Percentiles rank a stretch among this genome's conserved stretches.
phyloP scores from a whole-genome alignment of 768 basidiomycete species.

The Naganishia onofrii region DNA sequence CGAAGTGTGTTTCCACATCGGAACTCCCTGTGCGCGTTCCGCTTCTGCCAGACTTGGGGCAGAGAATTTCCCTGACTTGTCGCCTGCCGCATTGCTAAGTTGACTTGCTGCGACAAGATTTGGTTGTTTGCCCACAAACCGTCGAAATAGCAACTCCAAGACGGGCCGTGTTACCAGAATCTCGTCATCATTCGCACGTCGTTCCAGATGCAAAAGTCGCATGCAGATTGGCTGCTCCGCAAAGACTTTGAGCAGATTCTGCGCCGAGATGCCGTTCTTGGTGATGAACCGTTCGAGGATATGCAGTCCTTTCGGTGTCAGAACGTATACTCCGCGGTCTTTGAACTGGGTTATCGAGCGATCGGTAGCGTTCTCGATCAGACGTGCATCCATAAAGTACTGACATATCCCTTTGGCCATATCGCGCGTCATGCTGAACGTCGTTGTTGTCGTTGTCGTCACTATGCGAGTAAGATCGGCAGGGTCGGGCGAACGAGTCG shows the following conservation, averaged over 20 bases:
- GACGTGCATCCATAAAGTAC: conserved; percentile 97
- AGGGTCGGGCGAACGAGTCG: conserved; percentile 96
- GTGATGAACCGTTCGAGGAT: conserved; percentile 99
- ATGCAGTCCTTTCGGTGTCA: conserved; percentile 97
- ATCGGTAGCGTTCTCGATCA: conserved; percentile 95
- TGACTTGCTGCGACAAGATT: conserved; percentile 70
- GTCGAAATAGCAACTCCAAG: conserved; percentile 88
- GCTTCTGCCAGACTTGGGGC: conserved; percentile 3
- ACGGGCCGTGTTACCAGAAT: conserved; percentile 93
- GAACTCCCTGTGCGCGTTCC: conserved; percentile 15
- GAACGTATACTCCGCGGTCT: conserved; percentile 90
- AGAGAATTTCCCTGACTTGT: neutral
- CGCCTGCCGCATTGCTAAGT: conserved; percentile 53
- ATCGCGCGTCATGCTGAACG: conserved; percentile 98
- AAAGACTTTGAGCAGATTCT: conserved; percentile 86
- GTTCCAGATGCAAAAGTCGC: conserved; percentile 94
- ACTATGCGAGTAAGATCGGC: conserved; percentile 96
- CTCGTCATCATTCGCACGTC: conserved; percentile 88
- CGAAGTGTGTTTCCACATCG: conserved; percentile 15
- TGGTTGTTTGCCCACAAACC: conserved; percentile 84
- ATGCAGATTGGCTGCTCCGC: conserved; percentile 90
- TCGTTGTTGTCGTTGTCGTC: conserved; percentile 98
- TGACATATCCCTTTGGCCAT: conserved; percentile 99
- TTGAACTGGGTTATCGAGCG: conserved; percentile 86
- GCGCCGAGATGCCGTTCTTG: conserved; percentile 96